phyloP scores from a whole-genome alignment of 2,329 filamentous ascomycete genomes.

The Xylaria sp. region DNA sequence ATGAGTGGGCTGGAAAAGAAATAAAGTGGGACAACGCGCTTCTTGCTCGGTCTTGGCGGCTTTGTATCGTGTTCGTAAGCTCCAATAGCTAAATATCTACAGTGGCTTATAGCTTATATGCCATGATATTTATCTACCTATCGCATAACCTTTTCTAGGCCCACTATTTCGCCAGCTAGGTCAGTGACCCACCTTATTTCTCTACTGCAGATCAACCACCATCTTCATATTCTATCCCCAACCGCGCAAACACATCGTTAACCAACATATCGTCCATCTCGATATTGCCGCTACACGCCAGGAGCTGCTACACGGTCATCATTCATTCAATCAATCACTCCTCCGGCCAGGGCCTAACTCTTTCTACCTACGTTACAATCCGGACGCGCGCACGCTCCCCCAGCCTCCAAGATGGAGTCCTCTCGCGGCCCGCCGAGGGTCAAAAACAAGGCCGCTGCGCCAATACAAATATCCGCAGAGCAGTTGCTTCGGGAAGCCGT shows the following conservation, averaged over 20 bases:
- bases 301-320: background rate
- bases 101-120: no score
- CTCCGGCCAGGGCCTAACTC: background rate
- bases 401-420: conserved; percentile 77
- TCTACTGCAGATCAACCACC: background rate
- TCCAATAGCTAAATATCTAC: no score
- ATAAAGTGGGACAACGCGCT: conserved; percentile 32
- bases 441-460: conserved; percentile 97
- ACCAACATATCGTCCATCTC: background rate
- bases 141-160: no score
- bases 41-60: background rate
- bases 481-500: conserved; percentile 97
- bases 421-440: conserved; percentile 92
- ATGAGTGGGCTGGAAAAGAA: conserved; percentile 8
- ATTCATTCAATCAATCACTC: background rate
- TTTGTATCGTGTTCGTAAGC: no score
- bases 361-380: background rate
- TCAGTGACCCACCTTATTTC: background rate
- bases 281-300: background rate
- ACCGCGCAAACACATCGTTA: background rate
- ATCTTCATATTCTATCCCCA: background rate
- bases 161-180: background rate
- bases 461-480: conserved; percentile 91
- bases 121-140: no score
- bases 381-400: conserved; percentile 3